Percentiles rank a stretch among this genome's conserved stretches.
Evolutionary conservation across 83 land plant genomes (phyloP).

Genomic region (Larix sibirica): DNA sequence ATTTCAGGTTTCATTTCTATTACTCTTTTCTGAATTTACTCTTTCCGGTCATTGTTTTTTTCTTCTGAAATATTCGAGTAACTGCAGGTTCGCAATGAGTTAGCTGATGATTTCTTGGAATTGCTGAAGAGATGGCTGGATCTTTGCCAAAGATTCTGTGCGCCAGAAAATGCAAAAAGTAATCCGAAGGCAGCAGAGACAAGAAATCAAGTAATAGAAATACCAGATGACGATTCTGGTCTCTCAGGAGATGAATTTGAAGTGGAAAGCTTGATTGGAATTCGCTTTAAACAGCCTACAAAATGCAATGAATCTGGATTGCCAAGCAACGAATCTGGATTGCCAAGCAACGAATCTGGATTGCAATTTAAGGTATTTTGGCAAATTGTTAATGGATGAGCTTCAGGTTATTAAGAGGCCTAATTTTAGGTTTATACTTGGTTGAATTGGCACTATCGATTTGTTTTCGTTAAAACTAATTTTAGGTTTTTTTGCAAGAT

Average conservation of each 20-base stretch:
- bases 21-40: not conserved
- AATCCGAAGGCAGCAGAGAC: not conserved
- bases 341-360: conserved; percentile 42
- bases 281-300: conserved; percentile 65
- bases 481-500: too few relatives aligned
- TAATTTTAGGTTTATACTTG: too few relatives aligned
- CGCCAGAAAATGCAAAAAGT: not conserved
- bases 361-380: conserved; percentile 59
- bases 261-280: conserved; percentile 68
- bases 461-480: too few relatives aligned
- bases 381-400: not conserved
- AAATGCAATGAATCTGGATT: conserved; percentile 42
- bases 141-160: conserved; percentile 47
- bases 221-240: conserved; percentile 20
- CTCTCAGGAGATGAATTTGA: conserved; percentile 67
- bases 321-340: conserved; percentile 37
- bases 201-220: conserved; percentile 6
- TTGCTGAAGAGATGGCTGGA: conserved; percentile 85
- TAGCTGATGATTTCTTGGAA: conserved; percentile 82
- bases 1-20: not conserved
- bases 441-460: too few relatives aligned
- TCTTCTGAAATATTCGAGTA: not conserved
- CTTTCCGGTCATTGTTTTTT: not conserved
- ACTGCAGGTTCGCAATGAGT: conserved; percentile 85
- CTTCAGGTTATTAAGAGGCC: too few relatives aligned